Evolutionary conservation across 2,329 filamentous ascomycete genomes (phyloP).

Genomic region (Aspergillus novoparasiticus): DNA sequence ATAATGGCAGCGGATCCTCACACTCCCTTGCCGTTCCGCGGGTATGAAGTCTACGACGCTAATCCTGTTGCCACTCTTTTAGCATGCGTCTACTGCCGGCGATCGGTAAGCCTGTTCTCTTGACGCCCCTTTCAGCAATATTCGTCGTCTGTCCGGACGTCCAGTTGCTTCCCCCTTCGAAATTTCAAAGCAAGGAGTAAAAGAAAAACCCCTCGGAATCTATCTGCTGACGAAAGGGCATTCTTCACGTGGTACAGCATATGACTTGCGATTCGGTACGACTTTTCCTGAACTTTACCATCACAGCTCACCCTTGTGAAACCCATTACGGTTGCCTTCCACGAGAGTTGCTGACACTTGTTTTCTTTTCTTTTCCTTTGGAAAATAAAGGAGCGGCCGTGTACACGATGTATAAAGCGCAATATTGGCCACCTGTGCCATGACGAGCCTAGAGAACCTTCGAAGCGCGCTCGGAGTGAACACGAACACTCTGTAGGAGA

Average conservation of each 20-base stretch:
- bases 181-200: constrained; percentile 15
- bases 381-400: constrained; percentile 77
- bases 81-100: constrained; percentile 87
- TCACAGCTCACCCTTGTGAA: constrained; percentile 25
- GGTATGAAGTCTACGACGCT: constrained; percentile 24
- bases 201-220: constrained; percentile 18
- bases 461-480: constrained; percentile 77
- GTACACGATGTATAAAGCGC: constrained; percentile 95
- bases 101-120: constrained; percentile 72
- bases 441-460: constrained; percentile 88
- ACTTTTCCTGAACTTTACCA: constrained; percentile 27
- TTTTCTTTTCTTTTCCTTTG: constrained; percentile 19
- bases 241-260: constrained; percentile 63
- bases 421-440: constrained; percentile 98
- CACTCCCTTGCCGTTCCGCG: constrained; percentile 19
- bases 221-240: constrained; percentile 51
- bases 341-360: constrained; percentile 32
- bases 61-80: constrained; percentile 40
- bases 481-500: constrained; percentile 60
- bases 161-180: not conserved
- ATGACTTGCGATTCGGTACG: constrained; percentile 91
- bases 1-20: constrained; percentile 21
- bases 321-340: constrained; percentile 22
- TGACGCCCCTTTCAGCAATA: not conserved
- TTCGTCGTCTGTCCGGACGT: not conserved